Evolutionary conservation across 441 rosid genomes (phyloP), one percentile per base, ranked within the genome.

Genomic region (Adansonia madagascariensis): DNA sequence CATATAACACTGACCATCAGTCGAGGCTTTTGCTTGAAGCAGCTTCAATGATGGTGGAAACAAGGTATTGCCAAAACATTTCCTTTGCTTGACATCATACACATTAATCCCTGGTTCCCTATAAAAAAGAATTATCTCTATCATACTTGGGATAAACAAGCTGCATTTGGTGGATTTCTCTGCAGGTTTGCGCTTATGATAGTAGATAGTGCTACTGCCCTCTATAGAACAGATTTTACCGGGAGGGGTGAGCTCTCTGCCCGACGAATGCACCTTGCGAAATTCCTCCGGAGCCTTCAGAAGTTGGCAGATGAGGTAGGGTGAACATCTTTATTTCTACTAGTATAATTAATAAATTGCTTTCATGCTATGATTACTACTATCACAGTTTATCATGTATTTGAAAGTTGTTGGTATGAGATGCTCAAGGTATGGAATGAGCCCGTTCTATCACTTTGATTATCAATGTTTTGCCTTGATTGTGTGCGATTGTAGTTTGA

Each of bases 1-100:
- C 99, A 17, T 95, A 94, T 82, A 94, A 95, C 83, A 95, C 98
- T 2, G 99, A 95, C 80, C 99, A 95, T 84, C 98, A 91, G 78
- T 94, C 98, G 0, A 88, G 97, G 86, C 99, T 94, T 82, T 83
- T 95, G 89, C 93, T 95, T 78, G 98, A 95, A 88, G 98, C 98
- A 78, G 99, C 99, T 80, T 95, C 98, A 62, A 95, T 95, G 98
- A 95, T 95, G 99, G 90, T 95, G 77, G 99, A 95, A 82, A 94
- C 97, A 75, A 88, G 98, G 98, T 91, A 73, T 74, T 70, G 43
- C 31, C 31, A 0, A 49, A 20, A 41, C 47, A 9, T 15, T 64
- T 77, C 47, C 71, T 4, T 50, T 65, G 71, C 57, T 64, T 73
- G 71, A 62, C 55, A 39, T 41, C 50, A 17, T 61, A 46, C 59